Conservation (phyloP, 1,284 basidiomycete species). For the Rhodofomes roseus region DNA sequence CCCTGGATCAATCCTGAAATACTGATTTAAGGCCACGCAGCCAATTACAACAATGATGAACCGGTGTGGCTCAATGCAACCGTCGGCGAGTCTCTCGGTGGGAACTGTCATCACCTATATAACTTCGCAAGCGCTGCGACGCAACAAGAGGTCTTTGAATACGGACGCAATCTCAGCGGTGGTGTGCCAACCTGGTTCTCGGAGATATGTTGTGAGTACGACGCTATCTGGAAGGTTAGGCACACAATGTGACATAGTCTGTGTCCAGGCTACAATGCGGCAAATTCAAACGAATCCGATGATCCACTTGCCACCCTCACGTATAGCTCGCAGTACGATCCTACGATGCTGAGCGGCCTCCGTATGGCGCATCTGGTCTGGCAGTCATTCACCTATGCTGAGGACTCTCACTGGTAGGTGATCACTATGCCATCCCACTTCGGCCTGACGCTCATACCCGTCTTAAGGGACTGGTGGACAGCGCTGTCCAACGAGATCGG, state of each 20-base stretch:
- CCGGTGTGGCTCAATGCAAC: constrained; percentile 21
- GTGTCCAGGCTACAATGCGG: constrained; percentile 14
- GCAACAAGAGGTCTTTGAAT: constrained; percentile 13
- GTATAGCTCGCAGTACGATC: constrained; percentile 12
- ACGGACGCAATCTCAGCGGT: constrained; percentile 19
- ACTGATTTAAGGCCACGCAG: too few species aligned
- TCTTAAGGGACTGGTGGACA: constrained; percentile 26
- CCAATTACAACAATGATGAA: constrained; percentile 12
- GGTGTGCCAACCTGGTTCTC: constrained; percentile 22
- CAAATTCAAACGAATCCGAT: constrained; percentile 3
- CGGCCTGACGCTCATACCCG: not conserved
- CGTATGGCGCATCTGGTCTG: constrained; percentile 23
- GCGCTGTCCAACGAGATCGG: constrained; percentile 24
- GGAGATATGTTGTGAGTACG: constrained; percentile 20
- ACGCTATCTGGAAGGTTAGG: not conserved
- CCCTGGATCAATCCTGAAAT: constrained; percentile 16
- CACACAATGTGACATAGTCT: not conserved
- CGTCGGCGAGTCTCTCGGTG: constrained; percentile 18
- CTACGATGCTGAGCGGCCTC: constrained; percentile 24
- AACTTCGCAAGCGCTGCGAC: constrained; percentile 16
- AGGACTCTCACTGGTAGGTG: not conserved
- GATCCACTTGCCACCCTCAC: constrained; percentile 10
- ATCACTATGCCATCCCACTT: not conserved
- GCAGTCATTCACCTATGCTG: constrained; percentile 22
- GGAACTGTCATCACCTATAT: constrained; percentile 25